Evolutionary conservation across 345 rosid species (phyloP).

Genomic region (Pistacia atlantica): DNA sequence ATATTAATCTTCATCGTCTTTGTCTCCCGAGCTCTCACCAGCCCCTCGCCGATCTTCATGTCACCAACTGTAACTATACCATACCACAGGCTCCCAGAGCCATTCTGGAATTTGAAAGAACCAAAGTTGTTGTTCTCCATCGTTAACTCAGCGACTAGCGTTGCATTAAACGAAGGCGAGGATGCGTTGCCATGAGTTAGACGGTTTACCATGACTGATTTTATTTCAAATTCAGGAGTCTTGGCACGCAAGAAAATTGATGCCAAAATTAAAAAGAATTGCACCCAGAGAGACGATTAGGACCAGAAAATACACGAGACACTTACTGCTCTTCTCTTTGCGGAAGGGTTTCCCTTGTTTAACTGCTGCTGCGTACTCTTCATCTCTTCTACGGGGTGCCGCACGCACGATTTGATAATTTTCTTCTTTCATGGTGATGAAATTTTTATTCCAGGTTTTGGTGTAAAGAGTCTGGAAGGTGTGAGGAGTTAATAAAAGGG

Average conservation of each 20-base stretch:
- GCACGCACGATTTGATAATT: slow-evolving; percentile 28
- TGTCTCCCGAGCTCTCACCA: slow-evolving; percentile 41
- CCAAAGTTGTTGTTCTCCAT: slow-evolving; percentile 56
- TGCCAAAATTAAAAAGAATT: slow-evolving; percentile 32
- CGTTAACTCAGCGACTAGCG: slow-evolving; percentile 37
- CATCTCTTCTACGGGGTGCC: slow-evolving; percentile 50
- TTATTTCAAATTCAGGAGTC: slow-evolving; percentile 33
- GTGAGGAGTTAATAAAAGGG: not conserved
- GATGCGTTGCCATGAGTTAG: slow-evolving; percentile 30
- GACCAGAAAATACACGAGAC: slow-evolving; percentile 41
- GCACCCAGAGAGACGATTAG: slow-evolving; percentile 36
- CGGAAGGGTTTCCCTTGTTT: not conserved
- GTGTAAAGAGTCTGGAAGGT: not conserved
- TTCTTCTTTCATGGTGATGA: slow-evolving; percentile 29
- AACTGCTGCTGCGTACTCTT: slow-evolving; percentile 15
- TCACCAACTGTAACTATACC: slow-evolving; percentile 42
- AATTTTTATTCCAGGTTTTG: slow-evolving; percentile 2
- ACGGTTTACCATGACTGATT: slow-evolving; percentile 19
- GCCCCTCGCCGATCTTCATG: slow-evolving; percentile 23
- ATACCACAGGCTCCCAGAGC: slow-evolving; percentile 30
- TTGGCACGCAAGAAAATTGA: slow-evolving; percentile 33
- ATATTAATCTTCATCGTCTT: slow-evolving; percentile 33
- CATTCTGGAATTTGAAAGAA: slow-evolving; percentile 34
- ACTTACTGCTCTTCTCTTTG: slow-evolving; percentile 37
- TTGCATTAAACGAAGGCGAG: slow-evolving; percentile 36